Evolutionary conservation across 1,284 basidiomycete species (phyloP), one percentile per base, ranked within the genome.

Genomic region (Lentinus polychrous): DNA sequence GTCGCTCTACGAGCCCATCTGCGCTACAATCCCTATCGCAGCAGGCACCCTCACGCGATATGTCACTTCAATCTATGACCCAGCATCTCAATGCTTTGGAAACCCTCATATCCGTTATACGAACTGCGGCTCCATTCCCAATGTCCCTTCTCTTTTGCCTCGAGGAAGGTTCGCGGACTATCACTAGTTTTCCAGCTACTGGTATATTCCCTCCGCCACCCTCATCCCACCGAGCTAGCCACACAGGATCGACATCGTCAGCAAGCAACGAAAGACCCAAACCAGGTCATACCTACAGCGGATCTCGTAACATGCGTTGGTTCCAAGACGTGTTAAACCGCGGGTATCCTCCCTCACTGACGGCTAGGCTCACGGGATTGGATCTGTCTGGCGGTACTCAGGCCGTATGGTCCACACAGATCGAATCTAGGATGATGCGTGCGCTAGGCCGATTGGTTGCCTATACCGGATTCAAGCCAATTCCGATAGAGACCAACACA

Each of bases 31-130:
- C 22, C 18, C n/a, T 14, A 20, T 3, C 23, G 22, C 15, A 18
- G 8, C 31, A 14, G 20, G 10, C 43, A 38, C 46, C 46, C 14
- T 23, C 20, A 8, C 53, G 3, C 38, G 43, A n/a, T 37, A 52
- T 20, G 38, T 52, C 23, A 32, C 41, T 4, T 42, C 48, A 14
- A 34, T 20, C 6, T 42, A 45, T 18, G 49, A 52, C 17, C n/a
- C 17, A 2, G 24, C 35, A 7, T 17, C 15, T 48, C 10, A 38
- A 41, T 1, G 54, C 48, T 3, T 41, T 52, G 22, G 48, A 57
- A 4, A 50, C 61, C 3, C 47, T 71, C 18, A 53, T 65, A 3
- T 51, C 57, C 41, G 59, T 63, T 6, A 35, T 72, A 31, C n/a
- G 49, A 22, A 72, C 69, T 1, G 49, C 56, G 48, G 34, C 48